Evolutionary conservation across 2,329 filamentous ascomycete genomes (phyloP), one percentile per base, ranked within the genome.

Genomic region (Cadophora luteo-olivacea): DNA sequence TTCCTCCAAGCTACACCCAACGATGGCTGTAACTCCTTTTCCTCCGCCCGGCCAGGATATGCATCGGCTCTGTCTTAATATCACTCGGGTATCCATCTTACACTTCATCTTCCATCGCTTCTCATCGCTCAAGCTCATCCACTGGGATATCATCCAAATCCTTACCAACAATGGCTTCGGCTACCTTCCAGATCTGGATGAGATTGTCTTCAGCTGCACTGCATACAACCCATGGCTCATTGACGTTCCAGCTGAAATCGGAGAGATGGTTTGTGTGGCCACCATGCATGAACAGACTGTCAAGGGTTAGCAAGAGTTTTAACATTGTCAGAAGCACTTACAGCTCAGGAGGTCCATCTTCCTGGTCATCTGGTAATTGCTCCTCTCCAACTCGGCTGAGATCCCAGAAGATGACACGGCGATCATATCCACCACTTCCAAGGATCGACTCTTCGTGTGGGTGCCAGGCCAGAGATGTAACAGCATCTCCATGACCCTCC

Each of bases 241-340:
- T 97, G 74, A 89, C 89, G 81, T 99, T 99, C 95, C 95, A 99
- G 81, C 92, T 95, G 78, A 99, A 99, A 81, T 99, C 97, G 45
- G 93, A 94, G 70, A 99, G 89, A 73, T 97, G 92, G 81, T 97
- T 97, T 12, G 96, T 99, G 83, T 99, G 97, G 38, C 96, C 96
- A 70, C 96, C 96, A 77, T 99, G 96, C 94, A 99, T 98, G 82
- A 99, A 99, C 1, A 99, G 84, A 58, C 92, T 94, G 71, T 55
- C 52, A 14, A 32, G 24, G 14, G 49, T 70, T 54, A 69, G 64
- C 29, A 7, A 25, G 16, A 19, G n/a, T 14, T 54, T 65, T 68
- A 55, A 41, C 24, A 24, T 19, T 48, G 19, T 22, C 5, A 16
- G 16, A 36, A 8, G 25, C 48, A 87, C 91, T 82, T 85, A 96